Evolutionary conservation across 1,284 basidiomycete genomes (phyloP).

Genomic region (Ganoderma sinense): DNA sequence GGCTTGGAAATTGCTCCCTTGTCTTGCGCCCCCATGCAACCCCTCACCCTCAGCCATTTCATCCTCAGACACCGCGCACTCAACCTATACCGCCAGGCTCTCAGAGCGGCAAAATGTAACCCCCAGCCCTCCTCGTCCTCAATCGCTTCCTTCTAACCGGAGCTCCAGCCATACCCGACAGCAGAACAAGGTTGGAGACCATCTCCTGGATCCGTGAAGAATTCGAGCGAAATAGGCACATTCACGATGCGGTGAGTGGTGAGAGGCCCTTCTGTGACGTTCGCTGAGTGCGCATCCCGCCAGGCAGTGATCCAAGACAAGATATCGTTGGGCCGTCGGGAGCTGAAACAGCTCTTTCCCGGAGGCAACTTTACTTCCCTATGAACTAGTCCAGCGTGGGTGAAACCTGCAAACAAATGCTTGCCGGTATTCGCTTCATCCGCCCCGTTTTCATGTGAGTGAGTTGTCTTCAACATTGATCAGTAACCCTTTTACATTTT

Average conservation of each 20-base stretch:
- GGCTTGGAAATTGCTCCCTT: background rate
- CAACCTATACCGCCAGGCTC: constrained; percentile 66
- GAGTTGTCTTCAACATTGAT: background rate
- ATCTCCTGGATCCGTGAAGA: constrained; percentile 75
- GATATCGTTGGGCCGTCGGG: constrained; percentile 57
- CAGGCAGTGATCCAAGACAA: constrained; percentile 42
- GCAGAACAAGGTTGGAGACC: constrained; percentile 66
- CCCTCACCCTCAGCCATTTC: constrained; percentile 71
- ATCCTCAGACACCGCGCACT: constrained; percentile 69
- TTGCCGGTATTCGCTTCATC: background rate
- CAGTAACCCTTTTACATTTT: background rate
- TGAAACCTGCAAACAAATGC: background rate
- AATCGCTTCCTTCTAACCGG: constrained; percentile 16
- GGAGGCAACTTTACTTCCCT: constrained; percentile 10
- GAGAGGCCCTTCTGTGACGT: background rate
- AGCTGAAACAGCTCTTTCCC: constrained; percentile 59
- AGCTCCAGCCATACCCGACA: constrained; percentile 67
- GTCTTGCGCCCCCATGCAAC: constrained; percentile 28
- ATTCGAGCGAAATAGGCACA: constrained; percentile 67
- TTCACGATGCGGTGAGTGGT: constrained; percentile 61
- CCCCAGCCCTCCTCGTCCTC: constrained; percentile 4
- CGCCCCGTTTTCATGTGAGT: background rate
- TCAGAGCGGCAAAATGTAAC: constrained; percentile 73
- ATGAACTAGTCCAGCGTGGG: background rate
- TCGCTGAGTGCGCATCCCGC: constrained; percentile 3